Base-by-base conservation (phyloP, 2,329 filamentous ascomycete genomes). In the Aureobasidium sp. region DNA sequence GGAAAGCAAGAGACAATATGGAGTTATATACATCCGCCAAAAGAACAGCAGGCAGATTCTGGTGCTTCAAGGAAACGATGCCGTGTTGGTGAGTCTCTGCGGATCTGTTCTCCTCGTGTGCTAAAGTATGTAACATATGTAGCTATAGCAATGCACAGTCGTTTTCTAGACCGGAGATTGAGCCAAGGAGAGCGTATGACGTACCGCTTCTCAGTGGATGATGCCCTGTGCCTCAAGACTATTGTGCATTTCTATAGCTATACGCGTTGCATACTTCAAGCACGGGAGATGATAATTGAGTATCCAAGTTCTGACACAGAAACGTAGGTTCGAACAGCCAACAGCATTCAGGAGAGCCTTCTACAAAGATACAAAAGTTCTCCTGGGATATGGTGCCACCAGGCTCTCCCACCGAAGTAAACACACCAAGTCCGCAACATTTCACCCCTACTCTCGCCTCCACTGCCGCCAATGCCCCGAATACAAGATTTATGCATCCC, bases 1-100 rank as follows among this genome's bases (percentile, higher is more conserved):
- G 57, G 57, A 34, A 44, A 44, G 29, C 57, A 59, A 50, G 57
- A 59, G 34, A 42, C 57, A 30, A 37, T 3, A 42, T 59, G 57
- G 57, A 8, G 25, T 16, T 21, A 49, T 21, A 49, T 59, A 41
- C 45, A 50, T 34, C 45, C 16, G 6, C 42, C 39, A 16, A 32
- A 37, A 13, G 32, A 58, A 37, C 32, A 39, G 30, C 54, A 58
- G 32, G 42, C 42, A 27, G 41, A 29, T 4, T 4, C 13, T 6
- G 42, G 54, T n/a, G 41, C 25, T 21, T 10, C 42, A 29, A 44
- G 30, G 30, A 58, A 58, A 48, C 32, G 54, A 47, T 10, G 15
- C 21, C 42, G 42, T 48, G 30, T n/a, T 48, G 54, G 54, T 58
- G 21, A 57, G 53, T 58, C 15, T 37, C 29, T n/a, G 27, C 9